phyloP scores from a whole-genome alignment of 163 green algal species.

The Scenedesmus sp. region DNA sequence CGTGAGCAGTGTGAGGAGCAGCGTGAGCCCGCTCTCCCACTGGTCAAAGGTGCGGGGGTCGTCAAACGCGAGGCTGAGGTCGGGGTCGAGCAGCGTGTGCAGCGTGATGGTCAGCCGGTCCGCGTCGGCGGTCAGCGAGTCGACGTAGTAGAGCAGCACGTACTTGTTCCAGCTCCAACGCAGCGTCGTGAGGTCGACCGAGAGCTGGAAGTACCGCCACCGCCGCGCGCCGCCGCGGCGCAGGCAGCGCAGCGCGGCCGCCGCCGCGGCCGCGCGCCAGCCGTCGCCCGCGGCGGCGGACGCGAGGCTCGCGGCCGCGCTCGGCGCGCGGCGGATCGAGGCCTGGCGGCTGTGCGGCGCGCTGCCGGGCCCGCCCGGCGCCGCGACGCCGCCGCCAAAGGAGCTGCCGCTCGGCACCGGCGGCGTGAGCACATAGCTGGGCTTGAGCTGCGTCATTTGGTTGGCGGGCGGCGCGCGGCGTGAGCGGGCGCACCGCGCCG shows the following conservation, averaged over 20 bases:
- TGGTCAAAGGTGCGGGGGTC: constrained; percentile 7
- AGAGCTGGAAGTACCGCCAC: constrained; percentile 73
- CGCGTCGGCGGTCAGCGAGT: constrained; percentile 40
- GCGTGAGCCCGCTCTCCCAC: constrained; percentile 32
- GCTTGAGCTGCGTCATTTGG: constrained; percentile 15
- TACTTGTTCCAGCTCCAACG: constrained; percentile 76
- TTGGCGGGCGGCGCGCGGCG: no score
- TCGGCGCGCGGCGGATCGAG: no score
- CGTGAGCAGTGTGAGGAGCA: no score
- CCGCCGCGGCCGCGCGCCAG: no score
- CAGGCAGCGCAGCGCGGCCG: no score
- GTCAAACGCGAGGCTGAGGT: constrained; percentile 27
- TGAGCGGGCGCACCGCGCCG: no score
- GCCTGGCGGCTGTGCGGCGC: no score
- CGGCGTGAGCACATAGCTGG: background rate
- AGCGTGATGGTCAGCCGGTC: constrained; percentile 14
- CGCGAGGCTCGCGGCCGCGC: no score
- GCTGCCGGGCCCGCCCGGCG: no score
- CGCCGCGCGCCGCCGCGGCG: background rate
- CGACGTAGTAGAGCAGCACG: constrained; percentile 69
- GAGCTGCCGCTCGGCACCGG: no score
- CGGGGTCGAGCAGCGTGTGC: constrained; percentile 31
- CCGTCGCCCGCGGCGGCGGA: no score
- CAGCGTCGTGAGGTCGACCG: constrained; percentile 62
- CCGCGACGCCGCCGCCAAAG: no score